phyloP scores from a whole-genome alignment of 768 basidiomycete genomes.

The Suillus subluteus region DNA sequence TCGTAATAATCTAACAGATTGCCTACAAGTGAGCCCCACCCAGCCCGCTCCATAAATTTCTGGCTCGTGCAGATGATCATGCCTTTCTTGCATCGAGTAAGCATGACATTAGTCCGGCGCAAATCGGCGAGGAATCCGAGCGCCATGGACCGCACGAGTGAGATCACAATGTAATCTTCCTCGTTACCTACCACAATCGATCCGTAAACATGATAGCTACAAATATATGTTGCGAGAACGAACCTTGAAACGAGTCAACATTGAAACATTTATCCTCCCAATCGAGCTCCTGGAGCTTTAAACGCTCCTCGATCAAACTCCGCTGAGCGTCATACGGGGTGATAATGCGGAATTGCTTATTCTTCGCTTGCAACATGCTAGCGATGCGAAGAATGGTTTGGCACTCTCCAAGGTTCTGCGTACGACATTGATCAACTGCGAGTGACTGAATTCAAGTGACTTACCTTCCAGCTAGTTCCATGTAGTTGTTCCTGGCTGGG shows the following conservation, averaged over 20 bases:
- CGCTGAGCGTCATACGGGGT: constrained; percentile 84
- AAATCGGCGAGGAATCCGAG: constrained; percentile 70
- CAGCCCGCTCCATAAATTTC: constrained; percentile 59
- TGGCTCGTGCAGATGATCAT: constrained; percentile 76
- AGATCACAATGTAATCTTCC: constrained; percentile 75
- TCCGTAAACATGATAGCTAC: constrained; percentile 11
- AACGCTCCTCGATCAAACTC: constrained; percentile 53
- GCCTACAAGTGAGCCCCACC: constrained; percentile 49
- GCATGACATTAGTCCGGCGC: constrained; percentile 88
- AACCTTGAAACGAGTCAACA: constrained; percentile 83
- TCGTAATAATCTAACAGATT: constrained; percentile 38
- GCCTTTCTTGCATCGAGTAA: constrained; percentile 74
- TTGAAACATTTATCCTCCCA: constrained; percentile 78
- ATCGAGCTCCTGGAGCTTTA: constrained; percentile 51
- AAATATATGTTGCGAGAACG: constrained; percentile 16
- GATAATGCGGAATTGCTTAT: constrained; percentile 63
- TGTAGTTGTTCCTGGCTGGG: constrained; percentile 38
- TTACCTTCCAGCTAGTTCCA: constrained; percentile 41
- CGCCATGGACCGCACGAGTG: constrained; percentile 62
- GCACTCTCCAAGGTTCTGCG: constrained; percentile 57
- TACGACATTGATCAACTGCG: no score
- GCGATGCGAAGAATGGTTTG: constrained; percentile 61
- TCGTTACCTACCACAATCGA: constrained; percentile 65
- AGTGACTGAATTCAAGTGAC: no score
- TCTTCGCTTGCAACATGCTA: constrained; percentile 51